Evolutionary conservation across 345 rosid genomes (phyloP), one percentile per base, ranked within the genome.

Genomic region (Mangifera indica): DNA sequence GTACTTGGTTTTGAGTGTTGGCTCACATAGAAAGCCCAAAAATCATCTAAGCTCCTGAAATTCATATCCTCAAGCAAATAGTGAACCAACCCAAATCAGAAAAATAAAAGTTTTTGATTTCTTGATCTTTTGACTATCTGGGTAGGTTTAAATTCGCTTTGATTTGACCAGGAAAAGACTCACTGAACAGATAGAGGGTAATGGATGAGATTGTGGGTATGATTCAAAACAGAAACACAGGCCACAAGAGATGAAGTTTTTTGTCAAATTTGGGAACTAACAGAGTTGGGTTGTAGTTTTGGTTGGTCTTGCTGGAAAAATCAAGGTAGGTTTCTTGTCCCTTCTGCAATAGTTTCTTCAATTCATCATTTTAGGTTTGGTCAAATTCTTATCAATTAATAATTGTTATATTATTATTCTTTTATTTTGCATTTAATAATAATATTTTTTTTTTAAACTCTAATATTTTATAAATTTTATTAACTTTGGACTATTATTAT

Each of bases 31-130:
- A 89, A 95, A 11, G 92, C 81, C 98, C 98, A 92, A 72, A 90
- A 95, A 75, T 95, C 99, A 13, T 95, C 99, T 69, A 90, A 80
- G 84, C 85, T 92, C 85, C 96, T 85, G 86, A 95, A 95, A 78
- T 90, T 92, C 99, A 95, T 92, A 56, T 57, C 81, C 66, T 59
- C 10, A 9, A 32, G 9, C 53, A 24, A 10, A n/a, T 13, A 26
- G n/a, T 42, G 24, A 46, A 9, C 18, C n/a, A 59, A 59, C 75
- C 69, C 75, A 76, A 52, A 59, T 60, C 44, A 56, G 21, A 34
- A 63, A 37, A 37, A 37, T 8, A 37, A 37, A 20, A 29, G 32
- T 29, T 53, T 44, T 18, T 22, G 46, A 3, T 56, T 15, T 3
- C 55, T 51, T 40, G 62, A 66, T 65, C 63, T 53, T 37, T 7